These are phyloP conservation scores for Austroboletus novae-zelandiae DNA, from an alignment of 1,284 basidiomycete species.

Conservation along the genomic window DNA sequence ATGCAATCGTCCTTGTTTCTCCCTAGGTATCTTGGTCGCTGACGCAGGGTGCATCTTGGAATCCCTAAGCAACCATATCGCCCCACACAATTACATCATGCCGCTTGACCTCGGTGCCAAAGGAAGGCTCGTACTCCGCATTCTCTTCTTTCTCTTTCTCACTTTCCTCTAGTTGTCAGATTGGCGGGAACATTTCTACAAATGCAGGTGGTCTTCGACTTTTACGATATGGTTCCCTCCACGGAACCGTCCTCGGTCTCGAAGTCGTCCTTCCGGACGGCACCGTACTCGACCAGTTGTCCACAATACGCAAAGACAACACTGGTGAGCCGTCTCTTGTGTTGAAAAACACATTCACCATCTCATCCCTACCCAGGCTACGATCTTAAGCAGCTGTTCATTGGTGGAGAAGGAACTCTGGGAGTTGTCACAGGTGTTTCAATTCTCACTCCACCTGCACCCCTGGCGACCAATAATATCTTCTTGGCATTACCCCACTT, in stretches of 20 bases:
- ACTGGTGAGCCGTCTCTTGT: slow-evolving; percentile 60
- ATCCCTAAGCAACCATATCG: slow-evolving; percentile 82
- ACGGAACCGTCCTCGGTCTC: slow-evolving; percentile 94
- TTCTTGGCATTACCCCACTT: slow-evolving; percentile 75
- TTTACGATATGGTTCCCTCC: slow-evolving; percentile 92
- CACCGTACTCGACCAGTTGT: slow-evolving; percentile 86
- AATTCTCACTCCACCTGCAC: slow-evolving; percentile 91
- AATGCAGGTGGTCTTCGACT: slow-evolving; percentile 96
- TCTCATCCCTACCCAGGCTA: slow-evolving; percentile 67
- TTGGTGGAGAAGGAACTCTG: slow-evolving; percentile 95
- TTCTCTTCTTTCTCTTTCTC: background rate
- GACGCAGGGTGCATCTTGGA: slow-evolving; percentile 97
- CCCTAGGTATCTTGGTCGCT: slow-evolving; percentile 66
- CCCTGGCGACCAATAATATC: slow-evolving; percentile 78
- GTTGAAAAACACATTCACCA: background rate
- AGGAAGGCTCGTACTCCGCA: slow-evolving; percentile 64
- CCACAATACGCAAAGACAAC: slow-evolving; percentile 93
- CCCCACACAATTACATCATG: slow-evolving; percentile 92
- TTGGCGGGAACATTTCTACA: slow-evolving; percentile 96
- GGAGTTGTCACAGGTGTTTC: slow-evolving; percentile 96
- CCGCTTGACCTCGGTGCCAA: slow-evolving; percentile 98
- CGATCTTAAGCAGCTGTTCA: slow-evolving; percentile 98
- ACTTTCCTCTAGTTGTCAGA: slow-evolving; percentile 76
- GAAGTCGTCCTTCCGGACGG: slow-evolving; percentile 97
- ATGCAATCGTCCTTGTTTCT: background rate